Percentiles rank a stretch among this genome's conserved stretches.
Evolutionary conservation across 179 eudicot genomes (phyloP).

Genomic region (Pouteria campechiana): DNA sequence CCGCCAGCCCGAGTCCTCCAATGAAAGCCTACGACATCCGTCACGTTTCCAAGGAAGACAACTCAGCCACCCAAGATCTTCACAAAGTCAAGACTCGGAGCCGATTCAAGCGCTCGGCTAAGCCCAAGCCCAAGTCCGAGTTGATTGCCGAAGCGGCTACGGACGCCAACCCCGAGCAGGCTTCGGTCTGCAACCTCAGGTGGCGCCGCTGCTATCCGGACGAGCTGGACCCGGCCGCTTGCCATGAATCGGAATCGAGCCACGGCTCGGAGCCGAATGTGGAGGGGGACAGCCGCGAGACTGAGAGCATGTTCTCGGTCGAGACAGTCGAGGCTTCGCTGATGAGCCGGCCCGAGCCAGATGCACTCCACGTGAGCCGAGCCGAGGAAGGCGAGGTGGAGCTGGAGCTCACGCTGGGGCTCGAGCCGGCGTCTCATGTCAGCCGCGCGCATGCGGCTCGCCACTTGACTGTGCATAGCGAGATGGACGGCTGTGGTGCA

Average conservation of each 20-base stretch:
- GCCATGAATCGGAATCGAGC: conserved; percentile 70
- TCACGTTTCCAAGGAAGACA: conserved; percentile 46
- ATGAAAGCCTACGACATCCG: conserved; percentile 70
- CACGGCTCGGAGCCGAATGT: conserved; percentile 27
- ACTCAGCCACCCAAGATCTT: conserved; percentile 15
- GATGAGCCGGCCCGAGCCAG: conserved; percentile 4
- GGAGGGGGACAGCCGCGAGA: conserved; percentile 13
- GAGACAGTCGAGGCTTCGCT: conserved; percentile 17
- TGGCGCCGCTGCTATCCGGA: conserved; percentile 6
- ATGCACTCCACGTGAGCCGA: background rate
- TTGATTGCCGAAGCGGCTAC: conserved; percentile 2
- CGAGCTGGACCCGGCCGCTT: conserved; percentile 34
- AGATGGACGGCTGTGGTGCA: background rate
- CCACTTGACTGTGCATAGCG: conserved; percentile 2
- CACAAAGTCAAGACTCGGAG: conserved; percentile 43
- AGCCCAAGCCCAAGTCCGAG: conserved; percentile 11
- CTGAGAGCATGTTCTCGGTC: conserved; percentile 26
- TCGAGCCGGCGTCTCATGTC: conserved; percentile 24
- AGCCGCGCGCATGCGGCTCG: background rate
- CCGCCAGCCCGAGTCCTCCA: conserved; percentile 31
- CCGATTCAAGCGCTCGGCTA: conserved; percentile 52
- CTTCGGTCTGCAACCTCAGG: no score
- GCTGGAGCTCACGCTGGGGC: conserved; percentile 58
- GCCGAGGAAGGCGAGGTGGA: conserved; percentile 38
- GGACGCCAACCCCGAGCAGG: no score